Conservation (phyloP, 768 basidiomycete genomes). For the Boletus tylopilopsis region DNA sequence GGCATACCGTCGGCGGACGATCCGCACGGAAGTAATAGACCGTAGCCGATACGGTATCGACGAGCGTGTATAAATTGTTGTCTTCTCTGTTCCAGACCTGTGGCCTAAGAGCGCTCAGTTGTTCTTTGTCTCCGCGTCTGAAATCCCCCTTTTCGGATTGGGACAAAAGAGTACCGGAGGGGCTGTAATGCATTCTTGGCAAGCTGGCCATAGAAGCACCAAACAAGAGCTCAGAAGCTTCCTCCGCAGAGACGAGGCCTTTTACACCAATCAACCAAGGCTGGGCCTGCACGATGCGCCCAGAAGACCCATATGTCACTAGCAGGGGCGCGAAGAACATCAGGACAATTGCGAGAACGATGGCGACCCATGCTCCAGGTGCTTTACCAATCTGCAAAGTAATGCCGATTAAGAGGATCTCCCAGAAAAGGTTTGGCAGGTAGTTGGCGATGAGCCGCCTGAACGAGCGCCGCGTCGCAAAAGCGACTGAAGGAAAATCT, state of each 20-base stretch:
- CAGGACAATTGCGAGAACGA: constrained; percentile 7
- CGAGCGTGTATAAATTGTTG: constrained; percentile 21
- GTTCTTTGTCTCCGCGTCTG: constrained; percentile 15
- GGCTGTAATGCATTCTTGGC: constrained; percentile 15
- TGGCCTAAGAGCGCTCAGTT: neutral
- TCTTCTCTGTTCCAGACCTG: neutral
- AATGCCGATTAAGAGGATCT: neutral
- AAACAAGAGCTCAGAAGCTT: constrained; percentile 15
- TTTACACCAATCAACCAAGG: constrained; percentile 25
- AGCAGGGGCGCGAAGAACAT: constrained; percentile 10
- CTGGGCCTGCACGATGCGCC: constrained; percentile 13
- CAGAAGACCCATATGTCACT: constrained; percentile 16
- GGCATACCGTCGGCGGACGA: constrained; percentile 22
- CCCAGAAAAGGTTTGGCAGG: constrained; percentile 7
- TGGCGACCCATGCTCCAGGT: neutral
- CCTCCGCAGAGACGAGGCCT: constrained; percentile 22
- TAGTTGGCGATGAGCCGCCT: constrained; percentile 4
- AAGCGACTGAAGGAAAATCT: constrained; percentile 18
- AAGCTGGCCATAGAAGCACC: constrained; percentile 4
- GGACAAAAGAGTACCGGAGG: constrained; percentile 17
- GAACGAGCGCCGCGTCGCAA: constrained; percentile 12
- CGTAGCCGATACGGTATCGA: constrained; percentile 20
- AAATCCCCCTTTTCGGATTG: constrained; percentile 3
- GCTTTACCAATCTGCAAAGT: no score
- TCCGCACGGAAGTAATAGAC: constrained; percentile 24